Evolutionary conservation across 768 basidiomycete species (phyloP).

Genomic region (Suillus discolor): DNA sequence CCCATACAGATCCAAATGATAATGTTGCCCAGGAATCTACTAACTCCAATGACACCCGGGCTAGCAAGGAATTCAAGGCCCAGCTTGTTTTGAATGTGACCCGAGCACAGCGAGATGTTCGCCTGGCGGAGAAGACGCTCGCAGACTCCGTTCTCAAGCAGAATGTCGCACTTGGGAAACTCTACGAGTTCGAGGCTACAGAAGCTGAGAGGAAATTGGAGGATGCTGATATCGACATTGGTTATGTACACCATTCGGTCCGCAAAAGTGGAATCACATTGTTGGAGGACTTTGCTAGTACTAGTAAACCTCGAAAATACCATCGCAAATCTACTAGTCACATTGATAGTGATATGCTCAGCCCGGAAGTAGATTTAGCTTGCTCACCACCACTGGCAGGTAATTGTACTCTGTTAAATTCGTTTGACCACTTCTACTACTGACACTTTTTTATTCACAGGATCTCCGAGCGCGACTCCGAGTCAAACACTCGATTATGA

Average conservation of each 20-base stretch:
- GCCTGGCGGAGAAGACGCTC: not conserved
- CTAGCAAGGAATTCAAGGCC: too few species aligned
- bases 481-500: too few species aligned
- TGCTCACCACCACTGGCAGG: too few species aligned
- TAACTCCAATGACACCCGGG: too few species aligned
- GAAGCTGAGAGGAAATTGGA: too few species aligned
- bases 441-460: not conserved
- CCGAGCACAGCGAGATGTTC: not conserved
- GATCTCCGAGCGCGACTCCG: not conserved
- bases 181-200: not conserved
- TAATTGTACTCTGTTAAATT: not conserved
- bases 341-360: not conserved
- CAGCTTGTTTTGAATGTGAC: too few species aligned
- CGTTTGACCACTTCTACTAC: not conserved
- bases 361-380: not conserved
- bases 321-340: not conserved
- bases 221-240: not conserved
- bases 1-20: not conserved
- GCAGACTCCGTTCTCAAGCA: not conserved
- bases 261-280: not conserved
- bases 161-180: not conserved
- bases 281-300: not conserved
- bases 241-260: not conserved
- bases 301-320: not conserved
- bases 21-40: too few species aligned